phyloP scores from a whole-genome alignment of 2,329 filamentous ascomycete genomes.

The Fusarium goolgardi region DNA sequence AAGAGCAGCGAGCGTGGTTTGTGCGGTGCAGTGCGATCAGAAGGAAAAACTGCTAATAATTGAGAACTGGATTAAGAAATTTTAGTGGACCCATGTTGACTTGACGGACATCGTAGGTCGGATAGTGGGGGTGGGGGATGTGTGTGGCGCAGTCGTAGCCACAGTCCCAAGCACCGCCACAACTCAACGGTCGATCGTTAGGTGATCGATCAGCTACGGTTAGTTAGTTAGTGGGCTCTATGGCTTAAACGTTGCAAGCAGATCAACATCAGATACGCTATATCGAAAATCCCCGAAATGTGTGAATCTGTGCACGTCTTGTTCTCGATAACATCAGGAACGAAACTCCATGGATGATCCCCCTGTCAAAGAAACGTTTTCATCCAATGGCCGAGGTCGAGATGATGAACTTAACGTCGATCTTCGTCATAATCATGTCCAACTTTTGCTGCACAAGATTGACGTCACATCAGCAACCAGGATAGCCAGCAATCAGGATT shows the following conservation, averaged over 20 bases:
- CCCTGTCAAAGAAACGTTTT: neutral
- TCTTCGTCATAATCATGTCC: conserved; percentile 42
- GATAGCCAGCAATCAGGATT: conserved; percentile 47
- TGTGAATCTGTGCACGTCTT: conserved; percentile 4
- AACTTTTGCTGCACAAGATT: conserved; percentile 40
- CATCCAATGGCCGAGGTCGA: conserved; percentile 28
- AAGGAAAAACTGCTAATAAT: conserved; percentile 34
- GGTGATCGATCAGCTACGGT: neutral
- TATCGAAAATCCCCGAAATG: conserved; percentile 12
- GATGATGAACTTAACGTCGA: conserved; percentile 35
- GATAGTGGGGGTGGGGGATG: conserved; percentile 40
- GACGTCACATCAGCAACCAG: conserved; percentile 44
- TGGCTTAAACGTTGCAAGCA: conserved; percentile 9
- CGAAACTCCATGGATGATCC: conserved; percentile 13
- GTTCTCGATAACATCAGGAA: conserved; percentile 11
- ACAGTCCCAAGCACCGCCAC: neutral
- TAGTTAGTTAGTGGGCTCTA: conserved; percentile 15
- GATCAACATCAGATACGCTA: conserved; percentile 8
- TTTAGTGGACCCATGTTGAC: conserved; percentile 42
- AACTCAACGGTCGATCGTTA: neutral
- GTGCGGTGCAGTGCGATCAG: conserved; percentile 14
- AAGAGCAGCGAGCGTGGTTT: conserved; percentile 12
- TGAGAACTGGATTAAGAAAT: conserved; percentile 40
- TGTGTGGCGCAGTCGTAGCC: conserved; percentile 13
- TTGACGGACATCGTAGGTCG: conserved; percentile 14